Base-by-base conservation (phyloP, 345 rosid genomes). In the Pistacia integerrima region DNA sequence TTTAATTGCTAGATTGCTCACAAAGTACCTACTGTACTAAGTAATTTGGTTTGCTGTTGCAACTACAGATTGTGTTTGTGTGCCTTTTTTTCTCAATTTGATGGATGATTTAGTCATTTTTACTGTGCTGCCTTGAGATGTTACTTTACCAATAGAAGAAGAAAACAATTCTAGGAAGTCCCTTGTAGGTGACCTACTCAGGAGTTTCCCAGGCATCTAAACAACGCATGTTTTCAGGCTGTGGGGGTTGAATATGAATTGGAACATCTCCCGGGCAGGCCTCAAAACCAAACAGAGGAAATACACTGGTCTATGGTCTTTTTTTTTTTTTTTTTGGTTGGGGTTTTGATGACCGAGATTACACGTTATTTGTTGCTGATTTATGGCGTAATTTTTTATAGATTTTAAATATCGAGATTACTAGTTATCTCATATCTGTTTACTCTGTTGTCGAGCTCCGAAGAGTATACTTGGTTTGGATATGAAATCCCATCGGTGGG, bases 101-200 rank as follows among this genome's bases (percentile, higher is more conserved):
- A 41, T 14, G 6, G 51, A 49, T 62, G 60, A 18, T 35, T 41
- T 52, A 33, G 46, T 58, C 59, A 44, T 36, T 74, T 60, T 49
- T 12, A 44, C 69, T 56, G n/a, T 18, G 9, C 11, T 22, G 33
- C 55, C 20, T 55, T 16, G 33, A 59, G 16, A 2, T 54, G 62
- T 16, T n/a, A 35, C 16, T 46, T 33, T 48, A 38, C 2, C 5
- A 8, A 5, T 2, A 1, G 25, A 28, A 33, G 18, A 13, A 36
- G 4, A 25, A 46, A 22, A n/a, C 18, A 18, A 38, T 38, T 38
- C 25, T 33, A 2, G 25, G 28, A 58, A 71, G 77, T 35, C 72
- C 72, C 62, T 61, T 17, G 80, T 80, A 0, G 83, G 77, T 81
- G 71, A 68, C 80, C 83, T 73, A 76, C 77, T 46, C 62, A 38